These are phyloP conservation scores for Mallotus japonicus DNA, from an alignment of 441 rosid genomes.

Conservation along the genomic window DNA sequence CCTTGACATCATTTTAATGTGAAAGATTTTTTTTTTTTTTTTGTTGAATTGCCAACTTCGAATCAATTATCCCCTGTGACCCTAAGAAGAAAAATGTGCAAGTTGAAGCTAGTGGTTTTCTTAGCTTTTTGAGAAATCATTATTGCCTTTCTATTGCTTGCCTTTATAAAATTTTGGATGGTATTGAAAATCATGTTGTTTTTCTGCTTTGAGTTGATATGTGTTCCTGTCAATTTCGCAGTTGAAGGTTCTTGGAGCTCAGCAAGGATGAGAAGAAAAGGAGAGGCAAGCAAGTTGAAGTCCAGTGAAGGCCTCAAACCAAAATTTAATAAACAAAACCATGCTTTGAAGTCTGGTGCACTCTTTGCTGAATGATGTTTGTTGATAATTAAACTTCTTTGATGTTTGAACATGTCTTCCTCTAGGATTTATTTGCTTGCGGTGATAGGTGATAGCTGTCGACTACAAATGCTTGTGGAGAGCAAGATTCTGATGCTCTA, in stretches of 20 bases:
- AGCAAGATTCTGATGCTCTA: no score
- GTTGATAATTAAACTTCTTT: no score
- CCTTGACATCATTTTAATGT: neutral
- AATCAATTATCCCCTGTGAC: neutral
- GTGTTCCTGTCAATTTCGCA: conserved; percentile 24
- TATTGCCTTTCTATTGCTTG: no score
- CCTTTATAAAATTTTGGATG: no score
- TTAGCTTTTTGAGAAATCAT: no score
- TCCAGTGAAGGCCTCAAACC: conserved; percentile 20
- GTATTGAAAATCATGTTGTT: neutral
- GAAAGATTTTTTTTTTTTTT: neutral
- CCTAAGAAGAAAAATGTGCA: no score
- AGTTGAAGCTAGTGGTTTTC: no score
- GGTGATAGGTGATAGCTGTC: no score
- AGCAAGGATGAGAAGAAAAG: conserved; percentile 46
- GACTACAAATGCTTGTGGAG: no score
- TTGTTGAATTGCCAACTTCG: neutral
- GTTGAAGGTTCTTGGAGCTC: conserved; percentile 83
- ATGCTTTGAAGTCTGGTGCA: conserved; percentile 30
- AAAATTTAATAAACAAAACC: conserved; percentile 19
- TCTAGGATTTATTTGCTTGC: no score
- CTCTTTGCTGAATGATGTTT: neutral
- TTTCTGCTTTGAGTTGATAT: conserved; percentile 1
- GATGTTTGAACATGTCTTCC: no score
- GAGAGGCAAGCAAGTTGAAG: conserved; percentile 33